A percentile compares a stretch with the other conserved stretches of the same genome.
Conservation (phyloP, 176 grass and related monocot genomes). For the Panicum miliaceum region DNA sequence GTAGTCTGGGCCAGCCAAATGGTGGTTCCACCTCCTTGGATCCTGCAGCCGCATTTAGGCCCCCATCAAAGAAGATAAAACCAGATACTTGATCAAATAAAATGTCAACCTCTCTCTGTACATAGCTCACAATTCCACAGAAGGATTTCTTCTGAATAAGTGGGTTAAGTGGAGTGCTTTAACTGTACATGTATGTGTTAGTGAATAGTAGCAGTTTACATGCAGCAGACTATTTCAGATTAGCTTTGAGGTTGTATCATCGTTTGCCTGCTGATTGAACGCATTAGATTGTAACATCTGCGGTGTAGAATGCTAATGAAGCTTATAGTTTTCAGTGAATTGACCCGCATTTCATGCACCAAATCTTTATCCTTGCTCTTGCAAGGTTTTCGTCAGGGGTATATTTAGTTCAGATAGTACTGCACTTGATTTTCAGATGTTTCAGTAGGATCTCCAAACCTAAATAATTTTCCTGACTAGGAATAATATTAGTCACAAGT, state of each 20-base stretch:
- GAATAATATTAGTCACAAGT: neutral
- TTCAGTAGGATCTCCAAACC: conserved; percentile 1
- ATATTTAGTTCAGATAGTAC: conserved; percentile 20
- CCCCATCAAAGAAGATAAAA: conserved; percentile 62
- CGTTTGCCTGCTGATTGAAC: conserved; percentile 38
- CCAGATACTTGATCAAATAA: conserved; percentile 55
- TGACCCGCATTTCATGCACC: neutral
- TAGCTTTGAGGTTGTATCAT: conserved; percentile 40
- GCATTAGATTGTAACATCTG: conserved; percentile 9
- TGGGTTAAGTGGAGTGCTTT: conserved; percentile 44
- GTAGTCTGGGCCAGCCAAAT: conserved; percentile 72
- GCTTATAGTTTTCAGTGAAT: conserved; percentile 35
- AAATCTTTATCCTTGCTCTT: neutral
- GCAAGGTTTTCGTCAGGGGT: conserved; percentile 1
- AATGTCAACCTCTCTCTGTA: conserved; percentile 40
- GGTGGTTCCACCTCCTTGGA: conserved; percentile 60
- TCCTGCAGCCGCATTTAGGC: conserved; percentile 50
- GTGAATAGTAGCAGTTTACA: conserved; percentile 38
- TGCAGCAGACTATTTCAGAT: conserved; percentile 44
- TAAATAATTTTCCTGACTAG: conserved; percentile 3
- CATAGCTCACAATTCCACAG: conserved; percentile 46
- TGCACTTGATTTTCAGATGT: conserved; percentile 10
- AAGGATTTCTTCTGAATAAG: conserved; percentile 52
- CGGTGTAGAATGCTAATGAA: conserved; percentile 54
- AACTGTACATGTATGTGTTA: conserved; percentile 65